phyloP scores from a whole-genome alignment of 1,284 basidiomycete genomes.

The Cryptococcus sp. region DNA sequence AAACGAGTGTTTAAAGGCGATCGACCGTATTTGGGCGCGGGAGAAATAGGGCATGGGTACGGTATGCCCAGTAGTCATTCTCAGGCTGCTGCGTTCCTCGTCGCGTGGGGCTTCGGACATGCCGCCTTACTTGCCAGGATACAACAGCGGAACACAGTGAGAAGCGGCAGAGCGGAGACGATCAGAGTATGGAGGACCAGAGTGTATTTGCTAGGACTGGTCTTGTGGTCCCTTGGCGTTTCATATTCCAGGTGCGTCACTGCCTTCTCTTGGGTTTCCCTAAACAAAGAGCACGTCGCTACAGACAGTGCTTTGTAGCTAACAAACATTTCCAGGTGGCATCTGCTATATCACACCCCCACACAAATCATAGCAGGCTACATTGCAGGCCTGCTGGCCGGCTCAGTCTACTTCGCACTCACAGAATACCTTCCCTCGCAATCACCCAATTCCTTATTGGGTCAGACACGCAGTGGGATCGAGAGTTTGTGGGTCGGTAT shows the following conservation, averaged over 20 bases:
- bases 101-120: constrained; percentile 46
- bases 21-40: constrained; percentile 37
- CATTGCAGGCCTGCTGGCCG: constrained; percentile 32
- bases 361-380: constrained; percentile 46
- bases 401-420: constrained; percentile 33
- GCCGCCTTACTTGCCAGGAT: constrained; percentile 21
- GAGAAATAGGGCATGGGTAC: constrained; percentile 46
- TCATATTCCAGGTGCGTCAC: constrained; percentile 47
- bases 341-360: constrained; percentile 49
- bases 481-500: constrained; percentile 40
- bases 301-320: too few relatives aligned
- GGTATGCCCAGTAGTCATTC: constrained; percentile 53
- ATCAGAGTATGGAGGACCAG: constrained; percentile 25
- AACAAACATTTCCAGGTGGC: constrained; percentile 26
- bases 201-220: constrained; percentile 41
- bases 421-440: constrained; percentile 42
- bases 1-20: constrained; percentile 40
- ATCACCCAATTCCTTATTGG: constrained; percentile 23
- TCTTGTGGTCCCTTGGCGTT: constrained; percentile 44
- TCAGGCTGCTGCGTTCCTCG: constrained; percentile 47
- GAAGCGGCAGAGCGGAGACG: constrained; percentile 1
- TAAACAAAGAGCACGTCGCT: too few relatives aligned
- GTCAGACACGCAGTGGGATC: constrained; percentile 21
- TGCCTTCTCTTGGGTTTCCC: too few relatives aligned
- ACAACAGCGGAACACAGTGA: background rate